Conservation (phyloP, 2,329 filamentous ascomycete species). For the Diplodia mutila region DNA sequence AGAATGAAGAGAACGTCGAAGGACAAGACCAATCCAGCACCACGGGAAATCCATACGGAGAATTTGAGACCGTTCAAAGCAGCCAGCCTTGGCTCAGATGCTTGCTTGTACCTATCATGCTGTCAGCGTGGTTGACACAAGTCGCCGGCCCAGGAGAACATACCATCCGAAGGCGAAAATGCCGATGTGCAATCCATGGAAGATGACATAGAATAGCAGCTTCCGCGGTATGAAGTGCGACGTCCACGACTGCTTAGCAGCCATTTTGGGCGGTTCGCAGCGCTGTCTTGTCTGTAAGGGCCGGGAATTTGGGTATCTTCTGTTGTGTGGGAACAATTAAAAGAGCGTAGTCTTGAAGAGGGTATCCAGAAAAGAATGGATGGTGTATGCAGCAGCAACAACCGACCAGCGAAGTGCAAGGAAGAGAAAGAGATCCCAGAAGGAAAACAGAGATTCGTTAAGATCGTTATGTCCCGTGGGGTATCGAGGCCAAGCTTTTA, state of each 20-base stretch:
- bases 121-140: conserved; percentile 28
- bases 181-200: conserved; percentile 76
- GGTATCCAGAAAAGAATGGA: conserved; percentile 19
- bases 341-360: conserved; percentile 5
- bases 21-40: conserved; percentile 82
- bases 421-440: conserved; percentile 8
- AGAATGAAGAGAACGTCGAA: conserved; percentile 87
- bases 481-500: conserved; percentile 15
- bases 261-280: conserved; percentile 13
- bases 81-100: conserved; percentile 66
- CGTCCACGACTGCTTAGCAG: conserved; percentile 34
- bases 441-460: conserved; percentile 22
- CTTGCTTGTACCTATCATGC: conserved; percentile 75
- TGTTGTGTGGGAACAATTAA: not conserved
- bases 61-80: conserved; percentile 79
- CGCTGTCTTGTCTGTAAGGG: not conserved
- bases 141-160: conserved; percentile 37
- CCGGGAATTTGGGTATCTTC: not conserved
- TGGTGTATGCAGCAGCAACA: conserved; percentile 17
- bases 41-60: conserved; percentile 96
- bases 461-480: conserved; percentile 8
- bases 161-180: conserved; percentile 89
- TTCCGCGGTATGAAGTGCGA: conserved; percentile 66
- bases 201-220: conserved; percentile 77
- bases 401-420: conserved; percentile 23